Evolutionary conservation across 2,329 filamentous ascomycete genomes (phyloP), one percentile per base, ranked within the genome.

Genomic region (Pseudogymnoascus sp.): DNA sequence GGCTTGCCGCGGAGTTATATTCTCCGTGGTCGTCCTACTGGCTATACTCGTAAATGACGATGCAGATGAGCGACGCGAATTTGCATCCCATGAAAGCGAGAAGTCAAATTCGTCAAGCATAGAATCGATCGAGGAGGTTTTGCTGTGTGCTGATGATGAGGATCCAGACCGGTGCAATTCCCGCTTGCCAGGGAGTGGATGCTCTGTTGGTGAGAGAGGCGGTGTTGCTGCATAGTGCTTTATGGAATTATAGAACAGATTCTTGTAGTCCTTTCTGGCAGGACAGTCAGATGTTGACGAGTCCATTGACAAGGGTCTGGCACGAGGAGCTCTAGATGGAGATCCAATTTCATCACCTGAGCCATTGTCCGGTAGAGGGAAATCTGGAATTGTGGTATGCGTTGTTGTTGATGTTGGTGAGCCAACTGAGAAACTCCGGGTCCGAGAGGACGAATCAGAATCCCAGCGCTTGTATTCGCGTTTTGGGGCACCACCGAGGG

Each of bases 201-300:
- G 28, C 10, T 57, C 50, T 61, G 7, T 8, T 40, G 35, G 19
- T 15, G 33, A 28, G 33, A 21, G 19, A 40, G 59, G 19, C n/a
- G 59, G 59, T 17, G 59, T 61, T 40, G 59, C 33, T 15, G 50
- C 28, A 35, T 21, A 57, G 50, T 61, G 59, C 11, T 61, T 61
- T 26, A 61, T 61, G 21, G 26, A 33, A 9, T 21, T 42, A 35
- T 61, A 40, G 13, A 61, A 61, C 33, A 40, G 19, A 21, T 61
- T 61, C 23, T 61, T 61, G 35, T 61, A 61, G n/a, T 61, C 59
- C 15, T 19, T 38, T 26, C 15, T 61, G 13, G 59, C 59, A 26
- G 19, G 59, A 28, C 35, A 42, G 26, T 38, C 19, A 8, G 33
- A 42, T 26, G 31, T 21, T 38, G 59, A 28, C 35, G 59, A 26